phyloP scores from a whole-genome alignment of 1,139 yeast genomes.

The Yamadazyma taylorii region DNA sequence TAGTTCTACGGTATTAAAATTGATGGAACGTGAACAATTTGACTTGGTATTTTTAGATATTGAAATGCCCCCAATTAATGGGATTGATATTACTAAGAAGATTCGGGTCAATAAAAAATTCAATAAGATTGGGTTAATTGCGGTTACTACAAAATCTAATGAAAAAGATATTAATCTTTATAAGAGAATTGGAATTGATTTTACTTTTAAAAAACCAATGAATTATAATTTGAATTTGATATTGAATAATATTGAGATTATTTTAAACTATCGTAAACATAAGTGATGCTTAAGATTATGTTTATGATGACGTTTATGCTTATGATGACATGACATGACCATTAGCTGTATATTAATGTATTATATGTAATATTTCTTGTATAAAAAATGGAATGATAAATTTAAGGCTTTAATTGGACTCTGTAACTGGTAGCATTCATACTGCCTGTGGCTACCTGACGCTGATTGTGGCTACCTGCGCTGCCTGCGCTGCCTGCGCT shows the following conservation, averaged over 20 bases:
- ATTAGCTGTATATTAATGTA: not conserved
- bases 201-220: slow-evolving; percentile 44
- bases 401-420: too few species aligned
- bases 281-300: slow-evolving; percentile 10
- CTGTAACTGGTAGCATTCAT: too few species aligned
- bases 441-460: too few species aligned
- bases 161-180: slow-evolving; percentile 31
- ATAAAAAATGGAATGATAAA: not conserved
- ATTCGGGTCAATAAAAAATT: slow-evolving; percentile 24
- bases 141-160: slow-evolving; percentile 41
- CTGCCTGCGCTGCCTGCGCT: too few species aligned
- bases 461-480: too few species aligned
- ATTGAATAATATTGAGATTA: slow-evolving; percentile 18
- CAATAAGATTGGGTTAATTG: slow-evolving; percentile 35
- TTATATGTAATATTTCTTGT: not conserved
- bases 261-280: slow-evolving; percentile 16
- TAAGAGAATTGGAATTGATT: slow-evolving; percentile 38
- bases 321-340: not conserved
- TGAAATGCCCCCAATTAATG: slow-evolving; percentile 48
- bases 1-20: slow-evolving; percentile 29
- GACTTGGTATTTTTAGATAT: slow-evolving; percentile 45
- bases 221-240: slow-evolving; percentile 21
- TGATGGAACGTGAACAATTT: slow-evolving; percentile 22
- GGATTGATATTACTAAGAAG: slow-evolving; percentile 37
- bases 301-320: not conserved